These are phyloP conservation scores for Pleurotus tuber-regium DNA, from an alignment of 768 basidiomycete genomes.

Conservation along the genomic window DNA sequence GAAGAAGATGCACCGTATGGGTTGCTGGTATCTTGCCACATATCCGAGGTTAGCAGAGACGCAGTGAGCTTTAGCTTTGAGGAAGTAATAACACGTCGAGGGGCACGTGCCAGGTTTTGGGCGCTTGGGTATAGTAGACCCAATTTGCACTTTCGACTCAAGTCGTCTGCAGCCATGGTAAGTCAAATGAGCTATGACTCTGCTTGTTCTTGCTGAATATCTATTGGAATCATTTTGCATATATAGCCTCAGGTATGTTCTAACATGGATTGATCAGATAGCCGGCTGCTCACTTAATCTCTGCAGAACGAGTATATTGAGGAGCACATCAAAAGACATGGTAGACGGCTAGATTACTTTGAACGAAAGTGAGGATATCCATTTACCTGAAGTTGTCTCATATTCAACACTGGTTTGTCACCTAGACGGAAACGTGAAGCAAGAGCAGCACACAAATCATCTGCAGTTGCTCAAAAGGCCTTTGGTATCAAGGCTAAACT, in stretches of 20 bases:
- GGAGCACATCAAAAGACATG: conserved; percentile 97
- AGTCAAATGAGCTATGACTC: conserved; percentile 16
- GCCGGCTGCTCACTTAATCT: too few relatives aligned
- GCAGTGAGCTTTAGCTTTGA: conserved; percentile 7
- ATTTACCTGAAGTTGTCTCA: conserved; percentile 24
- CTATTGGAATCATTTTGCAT: conserved; percentile 16
- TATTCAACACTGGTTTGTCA: background rate
- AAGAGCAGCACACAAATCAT: conserved; percentile 72
- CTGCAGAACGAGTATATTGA: conserved; percentile 94
- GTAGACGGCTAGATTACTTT: conserved; percentile 92
- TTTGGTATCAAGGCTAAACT: conserved; percentile 98
- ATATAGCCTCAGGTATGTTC: conserved; percentile 68
- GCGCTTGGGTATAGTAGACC: conserved; percentile 29
- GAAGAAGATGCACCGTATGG: conserved; percentile 62
- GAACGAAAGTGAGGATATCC: conserved; percentile 93
- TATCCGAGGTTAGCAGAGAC: conserved; percentile 23
- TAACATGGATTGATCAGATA: too few relatives aligned
- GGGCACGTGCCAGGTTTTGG: conserved; percentile 19
- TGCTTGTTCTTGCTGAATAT: conserved; percentile 1
- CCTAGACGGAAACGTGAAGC: conserved; percentile 80
- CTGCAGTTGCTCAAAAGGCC: conserved; percentile 85
- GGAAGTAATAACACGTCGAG: conserved; percentile 8
- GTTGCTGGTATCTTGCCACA: conserved; percentile 75
- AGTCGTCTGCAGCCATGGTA: conserved; percentile 38
- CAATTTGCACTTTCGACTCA: too few relatives aligned